Evolutionary conservation across 495 filamentous ascomycete species (phyloP), one percentile per base, ranked within the genome.

Genomic region (Daldinia loculata): DNA sequence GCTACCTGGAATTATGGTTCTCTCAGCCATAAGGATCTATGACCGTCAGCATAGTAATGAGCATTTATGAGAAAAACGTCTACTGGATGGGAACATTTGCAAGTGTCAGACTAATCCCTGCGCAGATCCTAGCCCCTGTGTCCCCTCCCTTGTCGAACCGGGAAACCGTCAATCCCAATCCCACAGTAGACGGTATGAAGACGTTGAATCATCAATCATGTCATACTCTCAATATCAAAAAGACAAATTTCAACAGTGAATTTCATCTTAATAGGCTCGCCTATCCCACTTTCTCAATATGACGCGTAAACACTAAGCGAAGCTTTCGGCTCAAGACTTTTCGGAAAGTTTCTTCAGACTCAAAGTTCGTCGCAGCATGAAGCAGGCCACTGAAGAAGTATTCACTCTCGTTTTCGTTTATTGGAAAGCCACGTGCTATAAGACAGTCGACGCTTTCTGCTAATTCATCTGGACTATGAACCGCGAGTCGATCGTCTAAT

Each of bases 1-100:
- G 19, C 32, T 24, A 22, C 15, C n/a, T n/a, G 32, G 12, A 52
- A 6, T 15, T 50, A 1, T 48, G 36, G 6, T n/a, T 53, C 34
- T 15, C 24, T 41, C 14, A 15, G 3, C 58, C 15, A 36, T 56
- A 34, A 57, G n/a, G 26, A 55, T 43, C 15, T 11, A 24, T 59
- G 56, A 61, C 24, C 39, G 32, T 50, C 27, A 60, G 14, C 27
- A 65, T 32, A 17, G 26, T 45, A 48, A 11, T 24, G 4, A 48
- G 9, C 41, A n/a, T 2, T 45, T 45, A 22, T 17, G 17, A 45
- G 41, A 6, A n/a, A 19, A 45, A 9, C n/a, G 17, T 45, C 41
- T 45, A 19, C 17, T 45, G n/a, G 15, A 43, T 17, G 17, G 41
- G 7, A 6, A 17, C 15, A 45, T 45, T 19, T 11, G 17, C 41